phyloP scores from a whole-genome alignment of 2,329 filamentous ascomycete species.

The Sporothrix curviconia region DNA sequence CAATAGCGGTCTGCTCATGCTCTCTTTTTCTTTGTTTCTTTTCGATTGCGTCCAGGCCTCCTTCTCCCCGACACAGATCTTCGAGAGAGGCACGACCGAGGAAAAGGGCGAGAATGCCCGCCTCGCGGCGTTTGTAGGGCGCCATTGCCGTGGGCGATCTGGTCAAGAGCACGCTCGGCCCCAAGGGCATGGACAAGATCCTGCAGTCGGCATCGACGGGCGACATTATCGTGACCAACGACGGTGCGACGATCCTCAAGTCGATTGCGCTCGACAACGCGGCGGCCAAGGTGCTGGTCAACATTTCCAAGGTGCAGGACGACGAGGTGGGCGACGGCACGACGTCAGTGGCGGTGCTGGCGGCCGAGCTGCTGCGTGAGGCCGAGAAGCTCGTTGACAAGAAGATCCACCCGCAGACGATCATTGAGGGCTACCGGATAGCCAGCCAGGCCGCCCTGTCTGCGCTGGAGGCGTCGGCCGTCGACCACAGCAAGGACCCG shows the following conservation, averaged over 20 bases:
- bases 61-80: conserved; percentile 93
- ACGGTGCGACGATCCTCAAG: conserved; percentile 96
- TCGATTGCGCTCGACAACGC: conserved; percentile 98
- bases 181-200: conserved; percentile 99
- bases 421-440: conserved; percentile 98
- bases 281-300: conserved; percentile 94
- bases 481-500: conserved; percentile 80
- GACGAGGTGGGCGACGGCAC: conserved; percentile 98
- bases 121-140: conserved; percentile 94
- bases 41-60: conserved; percentile 41
- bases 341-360: conserved; percentile 92
- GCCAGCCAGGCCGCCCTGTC: conserved; percentile 81
- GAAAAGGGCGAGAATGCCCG: conserved; percentile 99
- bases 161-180: conserved; percentile 93
- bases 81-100: conserved; percentile 91
- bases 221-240: conserved; percentile 97
- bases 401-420: conserved; percentile 98
- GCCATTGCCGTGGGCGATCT: conserved; percentile 96
- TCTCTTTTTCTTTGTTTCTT: no score
- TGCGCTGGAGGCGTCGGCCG: conserved; percentile 75
- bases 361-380: conserved; percentile 89
- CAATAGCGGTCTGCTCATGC: no score
- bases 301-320: conserved; percentile 98
- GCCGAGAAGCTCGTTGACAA: conserved; percentile 95
- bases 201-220: conserved; percentile 94